Conservation (phyloP, 768 basidiomycete species). For the Suillus cothurnatus region DNA sequence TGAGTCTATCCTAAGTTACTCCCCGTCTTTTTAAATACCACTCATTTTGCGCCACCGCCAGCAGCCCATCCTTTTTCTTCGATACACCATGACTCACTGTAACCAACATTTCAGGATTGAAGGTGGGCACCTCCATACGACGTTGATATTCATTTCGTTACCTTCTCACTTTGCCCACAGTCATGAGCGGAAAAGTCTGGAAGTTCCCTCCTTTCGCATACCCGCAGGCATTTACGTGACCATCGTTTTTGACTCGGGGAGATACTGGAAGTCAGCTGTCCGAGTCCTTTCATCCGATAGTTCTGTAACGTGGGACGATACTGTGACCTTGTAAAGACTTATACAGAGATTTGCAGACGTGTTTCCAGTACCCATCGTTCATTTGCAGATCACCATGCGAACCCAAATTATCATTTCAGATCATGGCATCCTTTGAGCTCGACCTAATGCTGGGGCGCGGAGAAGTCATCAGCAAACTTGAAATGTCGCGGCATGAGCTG, state of each 20-base stretch:
- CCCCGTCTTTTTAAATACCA: not conserved
- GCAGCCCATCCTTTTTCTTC: not conserved
- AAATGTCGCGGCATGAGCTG: not conserved
- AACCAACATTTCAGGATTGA: not conserved
- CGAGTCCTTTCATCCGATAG: not conserved
- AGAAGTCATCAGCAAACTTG: not conserved
- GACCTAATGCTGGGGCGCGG: not conserved
- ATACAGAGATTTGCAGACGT: not conserved
- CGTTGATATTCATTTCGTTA: not conserved
- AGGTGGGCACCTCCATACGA: not conserved
- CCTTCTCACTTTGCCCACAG: not conserved
- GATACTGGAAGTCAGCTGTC: not conserved
- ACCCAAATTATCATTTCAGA: not conserved
- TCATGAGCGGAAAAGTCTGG: not conserved
- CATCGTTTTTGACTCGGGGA: not conserved
- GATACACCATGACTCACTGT: not conserved
- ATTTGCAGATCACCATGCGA: not conserved
- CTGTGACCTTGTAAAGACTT: not conserved
- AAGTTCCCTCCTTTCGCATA: not conserved
- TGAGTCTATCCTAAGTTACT: not conserved
- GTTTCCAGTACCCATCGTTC: not conserved
- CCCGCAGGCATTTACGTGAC: not conserved
- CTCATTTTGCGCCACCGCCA: not conserved
- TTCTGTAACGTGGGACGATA: not conserved
- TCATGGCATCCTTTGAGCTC: not conserved